A percentile compares a stretch with the other conserved stretches of the same genome.
Conservation (phyloP, 352 stramenopile genomes). For the Phytophthora sp. region DNA sequence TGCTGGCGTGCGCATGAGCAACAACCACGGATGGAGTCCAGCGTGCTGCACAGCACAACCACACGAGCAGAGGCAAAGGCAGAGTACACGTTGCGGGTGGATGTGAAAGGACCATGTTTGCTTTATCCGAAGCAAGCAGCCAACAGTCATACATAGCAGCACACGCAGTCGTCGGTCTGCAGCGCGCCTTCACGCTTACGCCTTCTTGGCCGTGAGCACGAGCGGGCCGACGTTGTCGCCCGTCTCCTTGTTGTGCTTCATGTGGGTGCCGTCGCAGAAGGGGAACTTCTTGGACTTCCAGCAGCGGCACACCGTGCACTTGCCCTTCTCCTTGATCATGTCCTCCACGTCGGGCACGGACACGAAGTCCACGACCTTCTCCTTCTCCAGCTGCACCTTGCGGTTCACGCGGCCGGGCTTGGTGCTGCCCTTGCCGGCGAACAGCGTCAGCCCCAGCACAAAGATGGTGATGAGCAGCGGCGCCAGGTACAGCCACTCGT, state of each 20-base stretch:
- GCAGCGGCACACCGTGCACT: slow-evolving; percentile 84
- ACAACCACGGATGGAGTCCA: no score
- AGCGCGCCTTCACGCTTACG: no score
- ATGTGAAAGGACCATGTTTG: slow-evolving; percentile 27
- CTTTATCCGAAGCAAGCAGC: slow-evolving; percentile 28
- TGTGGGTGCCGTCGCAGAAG: slow-evolving; percentile 78
- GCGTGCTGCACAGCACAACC: not conserved
- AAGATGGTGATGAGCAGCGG: slow-evolving; percentile 82
- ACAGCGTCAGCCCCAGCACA: slow-evolving; percentile 75
- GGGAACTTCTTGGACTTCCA: slow-evolving; percentile 92
- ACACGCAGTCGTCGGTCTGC: not conserved
- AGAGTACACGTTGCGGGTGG: not conserved
- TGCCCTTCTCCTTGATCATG: slow-evolving; percentile 78
- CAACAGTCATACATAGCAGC: slow-evolving; percentile 34
- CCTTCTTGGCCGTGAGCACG: slow-evolving; percentile 65
- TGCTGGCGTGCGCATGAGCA: no score
- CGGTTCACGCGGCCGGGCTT: slow-evolving; percentile 76
- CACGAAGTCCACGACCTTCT: slow-evolving; percentile 81
- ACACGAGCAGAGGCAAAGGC: not conserved
- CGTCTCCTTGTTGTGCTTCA: slow-evolving; percentile 90
- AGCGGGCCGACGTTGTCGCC: slow-evolving; percentile 85
- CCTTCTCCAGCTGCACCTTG: slow-evolving; percentile 74
- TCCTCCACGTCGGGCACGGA: slow-evolving; percentile 80
- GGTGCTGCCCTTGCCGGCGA: slow-evolving; percentile 56
- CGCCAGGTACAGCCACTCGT: slow-evolving; percentile 85